A percentile compares a stretch with the other conserved stretches of the same genome.
Evolutionary conservation across 768 basidiomycete species (phyloP).

Genomic region (Neoboletus magnificus): DNA sequence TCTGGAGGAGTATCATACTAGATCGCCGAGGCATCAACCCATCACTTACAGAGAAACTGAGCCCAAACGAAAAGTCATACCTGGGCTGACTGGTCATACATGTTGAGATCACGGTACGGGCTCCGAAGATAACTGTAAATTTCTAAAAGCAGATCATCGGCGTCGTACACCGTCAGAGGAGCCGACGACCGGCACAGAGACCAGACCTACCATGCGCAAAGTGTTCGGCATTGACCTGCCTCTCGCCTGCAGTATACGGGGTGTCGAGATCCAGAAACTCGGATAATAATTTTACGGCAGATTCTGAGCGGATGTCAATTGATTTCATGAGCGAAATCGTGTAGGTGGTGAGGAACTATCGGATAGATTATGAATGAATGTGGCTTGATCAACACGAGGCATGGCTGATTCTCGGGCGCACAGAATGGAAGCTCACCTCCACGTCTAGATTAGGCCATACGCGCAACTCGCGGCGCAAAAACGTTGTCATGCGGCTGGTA

Average conservation of each 20-base stretch:
- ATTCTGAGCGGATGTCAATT: conserved; percentile 88
- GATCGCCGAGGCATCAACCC: conserved; percentile 5
- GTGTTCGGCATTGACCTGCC: conserved; percentile 79
- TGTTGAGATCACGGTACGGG: conserved; percentile 78
- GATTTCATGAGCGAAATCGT: conserved; percentile 88
- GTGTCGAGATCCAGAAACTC: conserved; percentile 85
- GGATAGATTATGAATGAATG: conserved; percentile 15
- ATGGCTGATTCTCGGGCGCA: not conserved
- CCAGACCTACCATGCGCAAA: conserved; percentile 81
- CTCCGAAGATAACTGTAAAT: conserved; percentile 87
- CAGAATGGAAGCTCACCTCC: conserved; percentile 51
- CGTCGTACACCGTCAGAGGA: not conserved
- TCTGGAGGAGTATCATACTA: conserved; percentile 60
- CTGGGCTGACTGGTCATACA: conserved; percentile 82
- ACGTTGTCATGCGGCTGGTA: conserved; percentile 71
- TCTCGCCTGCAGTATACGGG: conserved; percentile 51
- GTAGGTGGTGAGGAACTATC: conserved; percentile 84
- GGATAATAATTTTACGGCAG: conserved; percentile 76
- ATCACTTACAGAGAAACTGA: not conserved
- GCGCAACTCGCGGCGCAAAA: conserved; percentile 79
- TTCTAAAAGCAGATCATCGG: conserved; percentile 45
- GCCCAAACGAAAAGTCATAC: conserved; percentile 37
- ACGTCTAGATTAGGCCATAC: conserved; percentile 91
- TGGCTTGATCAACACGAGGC: conserved; percentile 5
- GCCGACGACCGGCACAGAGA: not conserved